A percentile compares a stretch with the other conserved stretches of the same genome.
Conservation (phyloP, 2,329 filamentous ascomycete genomes). For the Hypoxylon sp. region DNA sequence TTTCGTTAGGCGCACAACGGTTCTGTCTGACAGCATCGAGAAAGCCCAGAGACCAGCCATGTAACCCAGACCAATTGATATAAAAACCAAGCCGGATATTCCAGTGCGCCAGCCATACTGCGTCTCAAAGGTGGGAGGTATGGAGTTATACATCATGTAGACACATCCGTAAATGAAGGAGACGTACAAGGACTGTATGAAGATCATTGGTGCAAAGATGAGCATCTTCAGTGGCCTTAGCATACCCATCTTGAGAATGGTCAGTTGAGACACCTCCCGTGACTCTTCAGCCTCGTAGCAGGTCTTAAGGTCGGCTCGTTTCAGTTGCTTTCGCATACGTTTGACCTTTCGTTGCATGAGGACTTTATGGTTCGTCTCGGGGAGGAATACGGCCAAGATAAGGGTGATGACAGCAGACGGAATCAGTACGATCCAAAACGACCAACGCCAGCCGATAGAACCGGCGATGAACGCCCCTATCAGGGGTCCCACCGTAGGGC, state of each 20-base stretch:
- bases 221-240: constrained; percentile 67
- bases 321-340: constrained; percentile 62
- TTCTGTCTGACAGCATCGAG: constrained; percentile 61
- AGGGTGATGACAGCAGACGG: constrained; percentile 55
- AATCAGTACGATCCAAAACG: constrained; percentile 68
- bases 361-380: constrained; percentile 65
- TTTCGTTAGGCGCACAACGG: constrained; percentile 62
- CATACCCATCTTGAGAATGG: constrained; percentile 60
- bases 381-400: constrained; percentile 59
- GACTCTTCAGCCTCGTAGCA: constrained; percentile 60
- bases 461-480: constrained; percentile 66
- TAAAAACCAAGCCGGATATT: constrained; percentile 64
- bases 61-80: constrained; percentile 63
- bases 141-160: constrained; percentile 69
- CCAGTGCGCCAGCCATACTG: constrained; percentile 64
- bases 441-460: constrained; percentile 67
- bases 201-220: constrained; percentile 63
- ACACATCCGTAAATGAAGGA: constrained; percentile 67
- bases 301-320: constrained; percentile 61
- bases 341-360: constrained; percentile 66
- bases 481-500: constrained; percentile 63
- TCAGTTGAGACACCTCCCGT: constrained; percentile 48
- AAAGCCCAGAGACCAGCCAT: constrained; percentile 59
- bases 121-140: constrained; percentile 64
- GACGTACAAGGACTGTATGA: constrained; percentile 64